Conservation (phyloP, 2,329 filamentous ascomycete species). For the Epichloe coenophiala region DNA sequence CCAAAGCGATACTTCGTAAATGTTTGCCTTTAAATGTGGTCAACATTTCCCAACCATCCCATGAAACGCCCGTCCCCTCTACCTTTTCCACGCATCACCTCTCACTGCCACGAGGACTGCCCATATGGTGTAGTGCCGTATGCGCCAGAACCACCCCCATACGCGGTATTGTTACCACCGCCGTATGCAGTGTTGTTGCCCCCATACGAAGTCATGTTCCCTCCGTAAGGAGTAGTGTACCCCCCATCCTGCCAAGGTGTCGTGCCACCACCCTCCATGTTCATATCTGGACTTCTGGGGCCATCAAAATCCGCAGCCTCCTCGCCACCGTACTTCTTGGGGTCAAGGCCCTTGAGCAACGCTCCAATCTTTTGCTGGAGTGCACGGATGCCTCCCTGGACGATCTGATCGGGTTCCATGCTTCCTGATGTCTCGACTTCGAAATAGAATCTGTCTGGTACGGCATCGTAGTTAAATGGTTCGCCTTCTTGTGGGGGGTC, state of each 20-base stretch:
- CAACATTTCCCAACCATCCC: neutral
- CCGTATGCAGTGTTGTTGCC: conserved; percentile 58
- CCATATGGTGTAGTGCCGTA: conserved; percentile 35
- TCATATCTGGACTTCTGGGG: conserved; percentile 51
- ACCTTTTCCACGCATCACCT: neutral
- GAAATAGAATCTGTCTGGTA: conserved; percentile 77
- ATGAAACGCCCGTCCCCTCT: conserved; percentile 3
- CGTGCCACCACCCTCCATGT: conserved; percentile 42
- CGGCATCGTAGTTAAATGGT: conserved; percentile 80
- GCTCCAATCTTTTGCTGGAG: conserved; percentile 82
- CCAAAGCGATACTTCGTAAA: neutral
- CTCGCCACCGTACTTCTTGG: conserved; percentile 35
- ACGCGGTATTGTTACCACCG: conserved; percentile 49
- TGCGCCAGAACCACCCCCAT: conserved; percentile 41
- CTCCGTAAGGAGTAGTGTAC: conserved; percentile 55
- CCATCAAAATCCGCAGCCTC: conserved; percentile 49
- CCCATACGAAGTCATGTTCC: conserved; percentile 44
- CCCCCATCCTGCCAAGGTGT: conserved; percentile 49
- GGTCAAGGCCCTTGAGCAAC: conserved; percentile 49
- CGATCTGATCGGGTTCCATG: conserved; percentile 78
- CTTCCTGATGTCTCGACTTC: conserved; percentile 84
- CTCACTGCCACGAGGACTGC: conserved; percentile 34
- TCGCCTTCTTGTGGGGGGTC: conserved; percentile 73
- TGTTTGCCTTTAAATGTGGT: neutral
- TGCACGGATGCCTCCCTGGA: conserved; percentile 76